Base-by-base conservation (phyloP, 257 asterid species). In the Paraleonurus japonicus region DNA sequence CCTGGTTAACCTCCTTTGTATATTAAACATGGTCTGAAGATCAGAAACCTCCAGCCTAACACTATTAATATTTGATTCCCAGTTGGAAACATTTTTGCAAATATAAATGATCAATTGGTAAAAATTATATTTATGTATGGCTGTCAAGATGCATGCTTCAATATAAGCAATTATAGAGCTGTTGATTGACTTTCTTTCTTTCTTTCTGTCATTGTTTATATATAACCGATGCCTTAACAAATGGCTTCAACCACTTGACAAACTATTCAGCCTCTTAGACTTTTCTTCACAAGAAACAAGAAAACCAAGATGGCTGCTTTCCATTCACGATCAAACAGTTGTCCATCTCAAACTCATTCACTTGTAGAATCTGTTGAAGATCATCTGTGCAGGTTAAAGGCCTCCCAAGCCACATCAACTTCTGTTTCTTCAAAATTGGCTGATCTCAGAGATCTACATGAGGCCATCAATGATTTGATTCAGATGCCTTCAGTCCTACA, bases 401-500 rank as follows among this genome's bases (percentile, higher is more conserved):
- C 79, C 43, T 78, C 39, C 3, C 20, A 58, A 15, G 61, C n/a
- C 12, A 1, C 61, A 9, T 55, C 61, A 11, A 57, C 79, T 2
- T 69, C 61, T 4, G 20, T 77, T n/a, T 80, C 72, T 58, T 30
- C 71, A 41, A 77, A 50, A 32, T 76, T 86, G 79, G 76, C 77
- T 60, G 76, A 76, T 55, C 83, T 86, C 17, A 69, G 9, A 72
- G 71, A 73, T 9, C 48, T 86, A 41, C 82, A 81, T 11, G 80
- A 81, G 9, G 61, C 39, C 28, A 27, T 85, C 17, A 78, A 77
- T 2, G n/a, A n/a, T 48, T 9, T 79, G 17, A 78, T 84, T 35
- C 83, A 72, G 51, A 70, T 83, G 28, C 84, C 87, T 20, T 67
- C 75, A 2, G 37, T 74, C 71, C 87, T 76, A 51, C 84, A 80